These are phyloP conservation scores for Monosporascus sp. DNA, from an alignment of 2,329 filamentous ascomycete genomes.

Conservation along the genomic window DNA sequence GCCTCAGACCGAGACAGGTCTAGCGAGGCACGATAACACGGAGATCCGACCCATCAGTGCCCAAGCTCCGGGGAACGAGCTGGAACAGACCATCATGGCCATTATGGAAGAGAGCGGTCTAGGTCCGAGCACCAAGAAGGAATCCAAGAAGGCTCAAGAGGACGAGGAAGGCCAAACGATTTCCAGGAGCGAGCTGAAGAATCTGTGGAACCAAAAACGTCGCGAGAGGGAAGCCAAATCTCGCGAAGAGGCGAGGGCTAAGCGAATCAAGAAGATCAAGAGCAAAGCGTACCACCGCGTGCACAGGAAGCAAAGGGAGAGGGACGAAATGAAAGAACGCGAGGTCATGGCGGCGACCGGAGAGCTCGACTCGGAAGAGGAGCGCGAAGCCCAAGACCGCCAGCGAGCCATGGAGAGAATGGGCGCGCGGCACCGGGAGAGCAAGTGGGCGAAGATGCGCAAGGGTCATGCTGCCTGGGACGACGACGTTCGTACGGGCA, in stretches of 20 bases:
- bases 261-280: slow-evolving; percentile 98
- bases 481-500: slow-evolving; percentile 71
- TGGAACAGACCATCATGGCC: slow-evolving; percentile 79
- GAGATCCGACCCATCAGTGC: slow-evolving; percentile 61
- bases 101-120: slow-evolving; percentile 90
- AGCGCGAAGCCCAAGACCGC: slow-evolving; percentile 62
- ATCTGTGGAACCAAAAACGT: slow-evolving; percentile 68
- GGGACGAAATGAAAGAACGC: slow-evolving; percentile 46
- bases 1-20: slow-evolving; percentile 60
- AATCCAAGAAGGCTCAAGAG: slow-evolving; percentile 56
- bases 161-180: slow-evolving; percentile 67
- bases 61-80: slow-evolving; percentile 66
- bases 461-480: slow-evolving; percentile 84
- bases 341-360: slow-evolving; percentile 52
- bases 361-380: slow-evolving; percentile 60
- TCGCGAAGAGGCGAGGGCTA: slow-evolving; percentile 80
- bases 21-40: slow-evolving; percentile 53
- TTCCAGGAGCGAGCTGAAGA: slow-evolving; percentile 66
- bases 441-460: slow-evolving; percentile 85
- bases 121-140: slow-evolving; percentile 45
- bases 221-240: slow-evolving; percentile 80
- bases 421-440: slow-evolving; percentile 78
- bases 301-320: slow-evolving; percentile 68
- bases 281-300: slow-evolving; percentile 91
- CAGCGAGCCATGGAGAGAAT: slow-evolving; percentile 78